phyloP scores from a whole-genome alignment of 306 rosid species.

The Ochetophila trinervis region DNA sequence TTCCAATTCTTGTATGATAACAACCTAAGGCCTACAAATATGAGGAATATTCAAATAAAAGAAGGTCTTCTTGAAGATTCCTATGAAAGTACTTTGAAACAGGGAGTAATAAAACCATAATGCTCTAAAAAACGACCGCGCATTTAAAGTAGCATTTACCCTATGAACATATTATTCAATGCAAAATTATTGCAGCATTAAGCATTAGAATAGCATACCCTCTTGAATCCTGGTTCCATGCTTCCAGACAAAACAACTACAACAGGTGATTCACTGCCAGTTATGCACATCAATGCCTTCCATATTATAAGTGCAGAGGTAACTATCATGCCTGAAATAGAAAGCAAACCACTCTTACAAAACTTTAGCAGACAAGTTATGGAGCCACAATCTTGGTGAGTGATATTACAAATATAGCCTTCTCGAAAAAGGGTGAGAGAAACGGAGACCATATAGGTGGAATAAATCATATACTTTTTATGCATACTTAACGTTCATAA shows the following conservation, averaged over 20 bases:
- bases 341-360: constrained; percentile 4
- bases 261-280: constrained; percentile 84
- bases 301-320: constrained; percentile 78
- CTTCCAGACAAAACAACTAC: constrained; percentile 95
- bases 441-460: no score
- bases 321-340: constrained; percentile 69
- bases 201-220: constrained; percentile 37
- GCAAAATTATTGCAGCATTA: constrained; percentile 14
- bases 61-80: background rate
- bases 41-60: no score
- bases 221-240: constrained; percentile 91
- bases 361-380: background rate
- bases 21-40: no score
- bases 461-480: no score
- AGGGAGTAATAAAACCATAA: no score
- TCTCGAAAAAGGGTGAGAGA: no score
- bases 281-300: constrained; percentile 78
- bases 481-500: no score
- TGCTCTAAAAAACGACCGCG: no score
- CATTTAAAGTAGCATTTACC: no score
- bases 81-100: no score
- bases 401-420: no score
- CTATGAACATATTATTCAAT: background rate
- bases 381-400: constrained; percentile 10
- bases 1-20: no score